Base-by-base conservation (phyloP, 306 rosid species). In the Elaeagnus macrophylla region DNA sequence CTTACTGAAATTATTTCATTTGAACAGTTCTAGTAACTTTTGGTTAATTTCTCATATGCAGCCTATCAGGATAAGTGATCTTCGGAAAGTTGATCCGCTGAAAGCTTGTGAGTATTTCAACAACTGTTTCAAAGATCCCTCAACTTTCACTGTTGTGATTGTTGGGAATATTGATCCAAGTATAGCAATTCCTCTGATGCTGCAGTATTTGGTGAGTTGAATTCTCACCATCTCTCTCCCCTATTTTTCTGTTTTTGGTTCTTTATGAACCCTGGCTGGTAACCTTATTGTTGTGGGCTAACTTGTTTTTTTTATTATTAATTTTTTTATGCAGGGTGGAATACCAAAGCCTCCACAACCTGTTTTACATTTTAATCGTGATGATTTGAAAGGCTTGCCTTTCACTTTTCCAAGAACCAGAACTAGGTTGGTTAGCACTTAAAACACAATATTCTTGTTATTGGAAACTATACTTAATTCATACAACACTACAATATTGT, bases 101-200 rank as follows among this genome's bases (percentile, higher is more conserved):
- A 79, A 78, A 74, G 97, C 97, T 65, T 90, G 95, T 78, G 94
- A 86, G 66, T 90, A 83, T 77, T 90, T 86, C 82, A 90, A 83
- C 79, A 76, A 69, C 47, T 90, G 95, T 72, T 90, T 90, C 84
- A 81, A 77, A 72, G 97, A 90, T 68, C 97, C 97, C 59, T 86
- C 95, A 46, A 80, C 84, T 55, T 90, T 86, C 71, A 83, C 94
- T 12, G 79, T 90, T 59, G 95, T 83, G 56, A 74, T 90, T 74
- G 91, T 81, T 61, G 97, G 97, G 67, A 90, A 81, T 60, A 79
- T 90, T 11, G 86, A 79, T 78, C 88, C 95, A 11, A 72, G 82
- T 14, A 66, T 81, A 61, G 97, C 95, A 54, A 71, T 83, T 70
- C 97, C 97, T 77, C 76, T 90, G 48, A 83, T 90, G 74, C 56